Percentiles rank a stretch among this genome's conserved stretches.
Evolutionary conservation across 1,139 yeast species (phyloP).

Genomic region (Pichia sp.): DNA sequence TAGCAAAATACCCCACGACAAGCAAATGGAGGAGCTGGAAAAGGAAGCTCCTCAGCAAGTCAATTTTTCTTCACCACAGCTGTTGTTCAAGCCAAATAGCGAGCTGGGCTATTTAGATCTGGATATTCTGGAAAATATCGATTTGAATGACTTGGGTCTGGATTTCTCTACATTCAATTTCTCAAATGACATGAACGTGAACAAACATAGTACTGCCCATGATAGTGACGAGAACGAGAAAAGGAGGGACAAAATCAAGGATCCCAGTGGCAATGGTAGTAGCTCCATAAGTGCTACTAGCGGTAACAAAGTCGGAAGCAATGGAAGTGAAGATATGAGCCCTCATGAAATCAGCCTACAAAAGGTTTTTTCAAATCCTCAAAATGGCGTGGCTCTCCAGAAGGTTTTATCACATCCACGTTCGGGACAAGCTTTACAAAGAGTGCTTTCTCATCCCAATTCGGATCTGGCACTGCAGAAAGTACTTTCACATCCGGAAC

Average conservation of each 20-base stretch:
- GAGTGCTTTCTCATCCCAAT: slow-evolving; percentile 21
- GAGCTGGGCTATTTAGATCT: slow-evolving; percentile 28
- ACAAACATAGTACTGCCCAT: not conserved
- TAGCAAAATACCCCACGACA: slow-evolving; percentile 30
- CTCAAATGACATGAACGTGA: not conserved
- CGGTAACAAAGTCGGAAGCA: not conserved
- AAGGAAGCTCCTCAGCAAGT: slow-evolving; percentile 58
- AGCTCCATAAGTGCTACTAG: not conserved
- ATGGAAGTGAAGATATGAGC: not conserved
- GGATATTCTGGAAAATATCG: slow-evolving; percentile 29
- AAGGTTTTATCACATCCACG: slow-evolving; percentile 21
- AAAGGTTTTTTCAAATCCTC: slow-evolving; percentile 20
- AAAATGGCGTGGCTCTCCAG: slow-evolving; percentile 19
- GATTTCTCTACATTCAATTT: slow-evolving; percentile 15
- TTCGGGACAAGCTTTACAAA: slow-evolving; percentile 20
- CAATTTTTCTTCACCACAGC: slow-evolving; percentile 77
- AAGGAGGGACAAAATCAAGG: not conserved
- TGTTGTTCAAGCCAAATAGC: slow-evolving; percentile 30
- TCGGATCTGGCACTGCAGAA: slow-evolving; percentile 20
- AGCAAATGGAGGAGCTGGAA: slow-evolving; percentile 21
- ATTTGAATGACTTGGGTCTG: slow-evolving; percentile 37
- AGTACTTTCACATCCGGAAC: slow-evolving; percentile 23
- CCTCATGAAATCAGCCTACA: slow-evolving; percentile 16
- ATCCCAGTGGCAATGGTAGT: not conserved
- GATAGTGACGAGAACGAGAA: not conserved